Conservation (phyloP, 164 flowering plant genomes). For the Sextonia rubra region DNA sequence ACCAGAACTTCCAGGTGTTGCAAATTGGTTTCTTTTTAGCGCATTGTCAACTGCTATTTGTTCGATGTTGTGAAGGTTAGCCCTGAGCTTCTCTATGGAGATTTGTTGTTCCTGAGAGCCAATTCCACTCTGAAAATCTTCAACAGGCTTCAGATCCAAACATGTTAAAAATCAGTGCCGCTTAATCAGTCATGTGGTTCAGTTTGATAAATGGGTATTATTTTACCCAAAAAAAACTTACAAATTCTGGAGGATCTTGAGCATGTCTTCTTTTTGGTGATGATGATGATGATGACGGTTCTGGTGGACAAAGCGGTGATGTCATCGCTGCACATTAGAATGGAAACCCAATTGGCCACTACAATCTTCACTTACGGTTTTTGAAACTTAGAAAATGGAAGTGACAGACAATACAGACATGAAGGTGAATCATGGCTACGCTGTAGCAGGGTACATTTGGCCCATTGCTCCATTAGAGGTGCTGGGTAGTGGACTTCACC, state of each 20-base stretch:
- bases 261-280: conserved; percentile 20
- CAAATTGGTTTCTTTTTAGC: conserved; percentile 15
- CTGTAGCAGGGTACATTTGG: conserved; percentile 33
- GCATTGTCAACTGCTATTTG: conserved; percentile 16
- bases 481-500: conserved; percentile 47
- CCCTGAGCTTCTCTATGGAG: conserved; percentile 44
- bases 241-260: conserved; percentile 30
- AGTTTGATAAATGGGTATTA: background rate
- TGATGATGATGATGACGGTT: conserved; percentile 45
- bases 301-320: conserved; percentile 45
- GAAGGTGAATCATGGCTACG: conserved; percentile 45
- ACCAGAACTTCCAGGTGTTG: conserved; percentile 68
- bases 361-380: background rate
- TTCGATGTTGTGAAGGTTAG: conserved; percentile 18
- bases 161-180: too few relatives aligned
- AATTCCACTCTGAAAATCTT: conserved; percentile 45
- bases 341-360: background rate
- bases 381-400: background rate
- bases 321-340: conserved; percentile 31
- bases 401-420: conserved; percentile 34
- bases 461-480: conserved; percentile 56
- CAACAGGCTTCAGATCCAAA: conserved; percentile 43
- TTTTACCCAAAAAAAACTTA: conserved; percentile 22
- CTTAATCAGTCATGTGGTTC: background rate
- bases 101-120: conserved; percentile 30